phyloP scores from a whole-genome alignment of 768 basidiomycete species.

The Ephemerocybe angulata region DNA sequence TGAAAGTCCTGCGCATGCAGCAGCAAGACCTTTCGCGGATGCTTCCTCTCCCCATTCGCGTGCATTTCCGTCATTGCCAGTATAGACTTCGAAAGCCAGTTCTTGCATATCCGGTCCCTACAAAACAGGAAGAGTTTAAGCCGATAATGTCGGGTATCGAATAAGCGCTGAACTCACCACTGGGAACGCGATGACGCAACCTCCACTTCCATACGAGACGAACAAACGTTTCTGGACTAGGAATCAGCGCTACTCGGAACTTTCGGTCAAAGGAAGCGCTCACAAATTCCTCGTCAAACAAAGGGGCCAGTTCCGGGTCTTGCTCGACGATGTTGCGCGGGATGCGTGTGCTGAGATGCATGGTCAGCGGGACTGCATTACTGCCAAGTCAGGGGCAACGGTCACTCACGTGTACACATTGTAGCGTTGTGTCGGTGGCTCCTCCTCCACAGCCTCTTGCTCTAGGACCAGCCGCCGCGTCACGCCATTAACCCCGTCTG shows the following conservation, averaged over 20 bases:
- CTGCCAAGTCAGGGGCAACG: not conserved
- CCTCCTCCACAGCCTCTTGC: constrained; percentile 27
- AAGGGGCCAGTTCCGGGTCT: constrained; percentile 35
- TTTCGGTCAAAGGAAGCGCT: not conserved
- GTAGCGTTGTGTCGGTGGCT: constrained; percentile 16
- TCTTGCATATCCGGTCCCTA: no score
- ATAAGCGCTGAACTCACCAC: not conserved
- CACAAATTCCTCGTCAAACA: constrained; percentile 27
- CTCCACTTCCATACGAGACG: constrained; percentile 30
- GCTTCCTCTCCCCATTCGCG: no score
- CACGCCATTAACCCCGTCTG: constrained; percentile 47
- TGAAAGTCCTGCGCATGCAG: no score
- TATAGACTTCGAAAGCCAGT: no score
- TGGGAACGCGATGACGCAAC: constrained; percentile 5
- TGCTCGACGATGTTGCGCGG: constrained; percentile 35
- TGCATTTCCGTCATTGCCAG: no score
- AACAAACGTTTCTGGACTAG: constrained; percentile 25
- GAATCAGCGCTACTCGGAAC: not conserved
- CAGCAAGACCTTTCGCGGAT: no score
- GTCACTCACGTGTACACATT: constrained; percentile 43
- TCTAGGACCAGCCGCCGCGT: constrained; percentile 28
- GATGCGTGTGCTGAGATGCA: constrained; percentile 33
- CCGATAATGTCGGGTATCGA: not conserved
- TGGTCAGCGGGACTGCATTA: not conserved
- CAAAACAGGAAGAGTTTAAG: no score